These are phyloP conservation scores for Anthoceros angustus DNA, from an alignment of 225 moss, liverwort and hornwort species.

Conservation along the genomic window DNA sequence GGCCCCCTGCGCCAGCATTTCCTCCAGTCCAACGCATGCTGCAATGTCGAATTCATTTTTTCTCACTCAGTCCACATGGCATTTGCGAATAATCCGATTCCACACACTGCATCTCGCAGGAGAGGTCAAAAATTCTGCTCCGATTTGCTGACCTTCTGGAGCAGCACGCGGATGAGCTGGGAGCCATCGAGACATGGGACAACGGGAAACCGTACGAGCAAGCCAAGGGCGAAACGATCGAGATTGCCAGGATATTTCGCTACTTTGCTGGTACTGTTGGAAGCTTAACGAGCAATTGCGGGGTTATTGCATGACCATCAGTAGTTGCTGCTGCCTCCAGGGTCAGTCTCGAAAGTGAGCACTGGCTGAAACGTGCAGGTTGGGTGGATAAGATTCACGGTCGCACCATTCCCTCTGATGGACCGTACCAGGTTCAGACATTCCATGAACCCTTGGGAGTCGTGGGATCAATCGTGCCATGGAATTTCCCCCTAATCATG, in stretches of 20 bases:
- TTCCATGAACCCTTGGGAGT: conserved; percentile 81
- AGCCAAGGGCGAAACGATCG: conserved; percentile 35
- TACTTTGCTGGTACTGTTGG: conserved; percentile 31
- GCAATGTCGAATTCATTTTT: no score
- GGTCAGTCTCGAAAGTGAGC: not conserved
- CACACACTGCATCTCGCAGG: not conserved
- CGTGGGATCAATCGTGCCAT: conserved; percentile 76
- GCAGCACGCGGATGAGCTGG: conserved; percentile 50
- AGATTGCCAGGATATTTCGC: conserved; percentile 29
- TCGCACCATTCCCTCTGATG: conserved; percentile 47
- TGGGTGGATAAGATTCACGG: conserved; percentile 88
- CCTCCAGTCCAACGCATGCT: not conserved
- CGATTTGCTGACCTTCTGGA: conserved; percentile 71
- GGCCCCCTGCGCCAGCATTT: not conserved
- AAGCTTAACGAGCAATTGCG: not conserved
- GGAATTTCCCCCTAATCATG: conserved; percentile 91
- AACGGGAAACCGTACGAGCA: conserved; percentile 72
- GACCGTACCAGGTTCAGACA: conserved; percentile 36
- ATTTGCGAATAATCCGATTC: no score
- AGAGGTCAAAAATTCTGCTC: conserved; percentile 35
- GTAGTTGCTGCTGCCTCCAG: no score
- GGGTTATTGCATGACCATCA: no score
- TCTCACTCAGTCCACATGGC: no score
- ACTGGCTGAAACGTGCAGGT: conserved; percentile 17
- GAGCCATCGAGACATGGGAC: conserved; percentile 50